These are phyloP conservation scores for Cladosporium sp. DNA, from an alignment of 2,329 filamentous ascomycete genomes.

Conservation along the genomic window DNA sequence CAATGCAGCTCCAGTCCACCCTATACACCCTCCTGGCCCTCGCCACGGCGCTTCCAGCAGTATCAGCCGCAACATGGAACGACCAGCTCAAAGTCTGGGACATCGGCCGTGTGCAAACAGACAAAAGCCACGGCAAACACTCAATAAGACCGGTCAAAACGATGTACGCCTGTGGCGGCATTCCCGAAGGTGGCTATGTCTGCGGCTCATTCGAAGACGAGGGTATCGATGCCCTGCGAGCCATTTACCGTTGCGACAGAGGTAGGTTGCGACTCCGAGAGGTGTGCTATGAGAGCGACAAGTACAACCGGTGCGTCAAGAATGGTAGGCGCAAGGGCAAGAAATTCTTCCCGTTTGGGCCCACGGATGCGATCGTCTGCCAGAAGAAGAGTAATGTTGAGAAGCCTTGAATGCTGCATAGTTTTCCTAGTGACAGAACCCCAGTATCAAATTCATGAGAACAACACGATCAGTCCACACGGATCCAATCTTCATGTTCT, in stretches of 20 bases:
- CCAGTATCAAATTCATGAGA: background rate
- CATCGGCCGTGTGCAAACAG: background rate
- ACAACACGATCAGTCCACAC: background rate
- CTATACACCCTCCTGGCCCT: background rate
- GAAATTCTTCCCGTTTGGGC: background rate
- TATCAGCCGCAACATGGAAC: slow-evolving; percentile 5
- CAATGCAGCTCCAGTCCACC: background rate
- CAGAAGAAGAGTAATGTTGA: slow-evolving; percentile 1
- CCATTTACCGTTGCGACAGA: background rate
- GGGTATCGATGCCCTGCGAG: background rate
- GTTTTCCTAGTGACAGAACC: too few species aligned
- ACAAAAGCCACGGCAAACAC: too few species aligned
- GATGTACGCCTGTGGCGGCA: background rate
- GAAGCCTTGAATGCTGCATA: background rate
- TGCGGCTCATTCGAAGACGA: background rate
- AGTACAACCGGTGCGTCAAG: slow-evolving; percentile 1
- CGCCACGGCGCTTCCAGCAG: background rate
- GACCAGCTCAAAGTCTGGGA: slow-evolving; percentile 1
- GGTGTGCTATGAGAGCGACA: background rate
- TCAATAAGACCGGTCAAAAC: background rate
- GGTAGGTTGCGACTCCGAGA: background rate
- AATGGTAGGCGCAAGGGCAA: background rate
- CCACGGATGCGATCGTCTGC: background rate
- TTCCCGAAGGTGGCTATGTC: background rate
- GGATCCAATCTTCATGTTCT: background rate